Evolutionary conservation across 2,329 filamentous ascomycete genomes (phyloP).

Genomic region (Clarireedia sp.): DNA sequence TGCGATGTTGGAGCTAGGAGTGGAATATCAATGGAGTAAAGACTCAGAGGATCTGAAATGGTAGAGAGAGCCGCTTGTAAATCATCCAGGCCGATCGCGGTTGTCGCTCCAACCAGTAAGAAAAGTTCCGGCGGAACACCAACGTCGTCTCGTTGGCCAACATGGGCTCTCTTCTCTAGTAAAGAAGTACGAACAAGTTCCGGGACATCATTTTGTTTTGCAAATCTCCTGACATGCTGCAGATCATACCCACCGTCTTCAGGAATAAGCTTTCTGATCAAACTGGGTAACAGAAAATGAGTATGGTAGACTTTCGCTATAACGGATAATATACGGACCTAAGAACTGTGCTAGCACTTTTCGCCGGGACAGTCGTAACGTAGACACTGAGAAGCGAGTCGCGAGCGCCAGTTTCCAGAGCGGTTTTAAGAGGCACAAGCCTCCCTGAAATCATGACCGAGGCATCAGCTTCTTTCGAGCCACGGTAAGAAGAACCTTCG

Average conservation of each 20-base stretch:
- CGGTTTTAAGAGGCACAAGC: constrained; percentile 56
- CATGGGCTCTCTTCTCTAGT: constrained; percentile 41
- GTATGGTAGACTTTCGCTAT: constrained; percentile 16
- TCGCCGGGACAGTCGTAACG: constrained; percentile 64
- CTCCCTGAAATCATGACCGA: background rate
- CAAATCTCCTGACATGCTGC: constrained; percentile 68
- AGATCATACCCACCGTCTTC: constrained; percentile 56
- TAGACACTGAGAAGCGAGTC: constrained; percentile 55
- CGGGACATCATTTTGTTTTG: constrained; percentile 62
- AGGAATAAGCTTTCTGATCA: constrained; percentile 48
- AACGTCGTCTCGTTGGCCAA: constrained; percentile 37
- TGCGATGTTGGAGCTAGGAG: constrained; percentile 67
- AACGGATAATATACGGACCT: constrained; percentile 44
- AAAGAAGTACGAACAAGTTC: constrained; percentile 52
- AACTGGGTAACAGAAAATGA: constrained; percentile 35
- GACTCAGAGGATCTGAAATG: constrained; percentile 40
- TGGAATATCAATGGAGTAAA: constrained; percentile 53
- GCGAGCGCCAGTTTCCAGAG: constrained; percentile 53
- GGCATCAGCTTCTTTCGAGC: background rate
- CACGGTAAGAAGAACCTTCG: too few species aligned
- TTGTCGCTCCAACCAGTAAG: constrained; percentile 44
- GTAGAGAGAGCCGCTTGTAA: constrained; percentile 40
- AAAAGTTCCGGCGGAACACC: constrained; percentile 34
- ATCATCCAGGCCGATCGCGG: constrained; percentile 44
- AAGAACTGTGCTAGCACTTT: constrained; percentile 63